phyloP scores from a whole-genome alignment of 176 grass and related monocot genomes.

The Avena insularis region DNA sequence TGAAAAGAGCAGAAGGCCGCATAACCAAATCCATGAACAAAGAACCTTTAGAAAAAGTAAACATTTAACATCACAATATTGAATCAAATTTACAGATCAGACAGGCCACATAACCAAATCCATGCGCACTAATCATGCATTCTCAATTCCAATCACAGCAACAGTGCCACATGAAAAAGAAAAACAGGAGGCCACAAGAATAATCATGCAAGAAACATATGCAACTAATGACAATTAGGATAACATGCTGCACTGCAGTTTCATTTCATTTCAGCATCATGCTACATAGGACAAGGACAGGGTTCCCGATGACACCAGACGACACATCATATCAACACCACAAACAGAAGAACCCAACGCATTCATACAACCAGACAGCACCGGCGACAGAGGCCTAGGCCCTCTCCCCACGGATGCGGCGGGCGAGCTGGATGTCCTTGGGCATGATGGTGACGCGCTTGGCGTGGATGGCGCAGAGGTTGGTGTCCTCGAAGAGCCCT shows the following conservation, averaged over 20 bases:
- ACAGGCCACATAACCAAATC: too few species aligned
- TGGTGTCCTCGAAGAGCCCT: conserved; percentile 76
- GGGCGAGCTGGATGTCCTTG: conserved; percentile 77
- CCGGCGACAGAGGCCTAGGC: conserved; percentile 27
- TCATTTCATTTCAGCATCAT: neutral
- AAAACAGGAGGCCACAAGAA: neutral
- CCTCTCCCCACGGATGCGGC: conserved; percentile 72
- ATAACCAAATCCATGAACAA: too few species aligned
- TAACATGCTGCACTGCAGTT: neutral
- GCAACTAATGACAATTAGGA: neutral
- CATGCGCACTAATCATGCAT: too few species aligned
- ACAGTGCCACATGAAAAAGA: too few species aligned
- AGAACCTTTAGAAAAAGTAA: too few species aligned
- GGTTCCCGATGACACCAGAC: too few species aligned
- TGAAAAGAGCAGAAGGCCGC: too few species aligned
- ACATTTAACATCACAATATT: too few species aligned
- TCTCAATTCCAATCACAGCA: neutral
- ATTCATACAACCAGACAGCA: too few species aligned
- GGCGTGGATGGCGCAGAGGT: conserved; percentile 80
- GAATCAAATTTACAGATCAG: too few species aligned
- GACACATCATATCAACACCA: too few species aligned
- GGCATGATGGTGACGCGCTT: conserved; percentile 83
- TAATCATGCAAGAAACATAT: neutral
- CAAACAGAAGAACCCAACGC: neutral
- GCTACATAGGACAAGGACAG: neutral